phyloP scores from a whole-genome alignment of 805 yeast genomes.

The Candida ortonii region DNA sequence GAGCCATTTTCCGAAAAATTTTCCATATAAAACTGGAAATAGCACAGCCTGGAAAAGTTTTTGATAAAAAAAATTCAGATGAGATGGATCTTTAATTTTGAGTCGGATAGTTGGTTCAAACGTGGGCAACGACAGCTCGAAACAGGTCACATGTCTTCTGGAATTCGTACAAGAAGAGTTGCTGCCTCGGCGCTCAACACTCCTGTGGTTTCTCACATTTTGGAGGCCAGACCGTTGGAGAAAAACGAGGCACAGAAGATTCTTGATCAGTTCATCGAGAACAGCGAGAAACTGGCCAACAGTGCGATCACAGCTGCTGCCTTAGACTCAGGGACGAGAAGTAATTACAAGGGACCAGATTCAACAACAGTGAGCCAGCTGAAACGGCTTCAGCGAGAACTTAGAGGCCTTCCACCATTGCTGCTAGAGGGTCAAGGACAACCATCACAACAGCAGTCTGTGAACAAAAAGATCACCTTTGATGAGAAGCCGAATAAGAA shows the following conservation, averaged over 20 bases:
- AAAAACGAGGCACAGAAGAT: slow-evolving; percentile 24
- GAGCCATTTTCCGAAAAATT: no score
- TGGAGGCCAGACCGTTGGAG: slow-evolving; percentile 15
- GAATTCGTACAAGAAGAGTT: slow-evolving; percentile 39
- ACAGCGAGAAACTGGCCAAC: slow-evolving; percentile 20
- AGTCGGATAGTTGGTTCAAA: no score
- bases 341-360: slow-evolving; percentile 25
- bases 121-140: no score
- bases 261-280: slow-evolving; percentile 26
- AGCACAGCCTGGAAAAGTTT: no score
- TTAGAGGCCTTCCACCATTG: slow-evolving; percentile 37
- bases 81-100: no score
- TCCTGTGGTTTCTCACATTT: slow-evolving; percentile 42
- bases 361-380: slow-evolving; percentile 32
- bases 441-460: neutral
- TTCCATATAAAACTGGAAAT: no score
- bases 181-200: slow-evolving; percentile 44
- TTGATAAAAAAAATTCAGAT: no score
- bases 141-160: slow-evolving; percentile 31
- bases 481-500: slow-evolving; percentile 9
- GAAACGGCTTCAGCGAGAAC: slow-evolving; percentile 36
- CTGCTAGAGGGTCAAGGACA: slow-evolving; percentile 24
- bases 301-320: slow-evolving; percentile 9
- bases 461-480: slow-evolving; percentile 9
- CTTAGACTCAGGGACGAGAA: slow-evolving; percentile 6